Evolutionary conservation across 2,329 filamentous ascomycete species (phyloP).

Genomic region (Elsinoe australis): DNA sequence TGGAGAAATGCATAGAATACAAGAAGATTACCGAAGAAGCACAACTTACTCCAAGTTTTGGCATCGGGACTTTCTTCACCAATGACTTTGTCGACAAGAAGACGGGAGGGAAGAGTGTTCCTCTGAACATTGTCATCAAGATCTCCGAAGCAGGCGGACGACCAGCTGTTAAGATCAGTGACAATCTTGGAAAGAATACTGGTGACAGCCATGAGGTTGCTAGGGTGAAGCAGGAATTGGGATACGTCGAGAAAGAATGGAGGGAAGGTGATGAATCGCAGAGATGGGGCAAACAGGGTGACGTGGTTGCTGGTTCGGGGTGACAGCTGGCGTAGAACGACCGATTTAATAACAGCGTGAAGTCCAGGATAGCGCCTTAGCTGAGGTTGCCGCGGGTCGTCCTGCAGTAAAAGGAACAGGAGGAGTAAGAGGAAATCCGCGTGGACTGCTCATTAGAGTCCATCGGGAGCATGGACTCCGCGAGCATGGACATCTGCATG

Average conservation of each 20-base stretch:
- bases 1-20: constrained; percentile 85
- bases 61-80: constrained; percentile 90
- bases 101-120: constrained; percentile 74
- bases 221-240: constrained; percentile 75
- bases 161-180: constrained; percentile 82
- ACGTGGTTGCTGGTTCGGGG: constrained; percentile 4
- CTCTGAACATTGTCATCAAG: constrained; percentile 97
- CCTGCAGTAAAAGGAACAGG: neutral
- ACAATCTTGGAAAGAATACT: constrained; percentile 87
- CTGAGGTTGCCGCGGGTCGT: neutral
- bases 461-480: too few species aligned
- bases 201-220: constrained; percentile 72
- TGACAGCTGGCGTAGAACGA: constrained; percentile 1
- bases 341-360: neutral
- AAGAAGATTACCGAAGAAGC: constrained; percentile 71
- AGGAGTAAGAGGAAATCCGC: too few species aligned
- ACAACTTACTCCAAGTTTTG: constrained; percentile 81
- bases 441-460: neutral
- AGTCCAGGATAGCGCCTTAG: neutral
- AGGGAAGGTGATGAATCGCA: constrained; percentile 72
- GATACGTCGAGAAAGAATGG: constrained; percentile 82
- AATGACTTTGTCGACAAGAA: constrained; percentile 73
- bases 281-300: constrained; percentile 58
- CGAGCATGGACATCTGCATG: too few species aligned
- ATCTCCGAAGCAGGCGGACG: constrained; percentile 74